These are phyloP conservation scores for Nevesoporus exiguus DNA, from an alignment of 768 basidiomycete genomes.

Conservation along the genomic window DNA sequence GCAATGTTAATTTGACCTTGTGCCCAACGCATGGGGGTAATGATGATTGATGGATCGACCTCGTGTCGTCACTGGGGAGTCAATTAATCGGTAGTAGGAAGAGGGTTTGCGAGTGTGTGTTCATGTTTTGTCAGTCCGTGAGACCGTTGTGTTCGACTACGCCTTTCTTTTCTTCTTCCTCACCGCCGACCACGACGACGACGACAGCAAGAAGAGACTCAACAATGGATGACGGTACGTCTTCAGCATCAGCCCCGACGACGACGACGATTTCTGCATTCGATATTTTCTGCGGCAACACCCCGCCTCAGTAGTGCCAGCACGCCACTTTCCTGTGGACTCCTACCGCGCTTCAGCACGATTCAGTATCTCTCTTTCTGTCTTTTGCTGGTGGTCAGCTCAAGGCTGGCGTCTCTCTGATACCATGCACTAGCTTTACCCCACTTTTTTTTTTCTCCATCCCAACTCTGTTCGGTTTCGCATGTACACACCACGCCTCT, in stretches of 20 bases:
- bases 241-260: slow-evolving; percentile 72
- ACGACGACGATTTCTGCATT: slow-evolving; percentile 51
- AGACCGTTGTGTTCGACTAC: not conserved
- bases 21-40: too few species aligned
- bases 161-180: not conserved
- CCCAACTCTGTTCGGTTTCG: slow-evolving; percentile 13
- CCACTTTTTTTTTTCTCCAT: slow-evolving; percentile 13
- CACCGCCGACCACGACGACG: slow-evolving; percentile 11
- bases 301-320: slow-evolving; percentile 32
- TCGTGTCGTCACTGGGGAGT: too few species aligned
- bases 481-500: slow-evolving; percentile 11
- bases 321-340: slow-evolving; percentile 28
- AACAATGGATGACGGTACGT: slow-evolving; percentile 75
- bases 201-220: slow-evolving; percentile 29
- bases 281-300: slow-evolving; percentile 39
- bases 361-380: slow-evolving; percentile 16
- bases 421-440: slow-evolving; percentile 7
- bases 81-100: too few species aligned
- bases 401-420: slow-evolving; percentile 32
- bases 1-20: too few species aligned
- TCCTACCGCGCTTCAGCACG: slow-evolving; percentile 31
- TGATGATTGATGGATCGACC: too few species aligned
- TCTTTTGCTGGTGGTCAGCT: slow-evolving; percentile 30
- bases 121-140: slow-evolving; percentile 13
- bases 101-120: slow-evolving; percentile 12